Conservation (phyloP, 2,329 filamentous ascomycete species). For the Aspergillus quadricinctus region DNA sequence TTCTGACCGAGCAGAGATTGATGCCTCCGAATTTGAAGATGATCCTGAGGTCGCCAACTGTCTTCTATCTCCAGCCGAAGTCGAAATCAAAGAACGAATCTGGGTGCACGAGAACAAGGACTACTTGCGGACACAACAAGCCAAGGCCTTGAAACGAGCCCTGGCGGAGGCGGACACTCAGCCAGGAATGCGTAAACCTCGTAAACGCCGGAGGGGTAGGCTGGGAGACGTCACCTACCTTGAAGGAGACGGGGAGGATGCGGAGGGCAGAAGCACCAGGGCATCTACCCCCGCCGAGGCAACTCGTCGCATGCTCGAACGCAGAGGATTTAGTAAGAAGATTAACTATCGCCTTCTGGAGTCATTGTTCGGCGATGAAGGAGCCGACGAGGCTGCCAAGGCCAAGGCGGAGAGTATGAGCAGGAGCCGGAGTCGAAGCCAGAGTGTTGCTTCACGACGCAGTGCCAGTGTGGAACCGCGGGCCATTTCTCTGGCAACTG, state of each 20-base stretch:
- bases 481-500: slow-evolving; percentile 9
- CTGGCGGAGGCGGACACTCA: slow-evolving; percentile 49
- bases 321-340: slow-evolving; percentile 65
- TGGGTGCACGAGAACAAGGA: slow-evolving; percentile 96
- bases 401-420: slow-evolving; percentile 26
- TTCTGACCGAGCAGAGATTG: slow-evolving; percentile 55
- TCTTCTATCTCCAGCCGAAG: slow-evolving; percentile 67
- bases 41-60: slow-evolving; percentile 85
- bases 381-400: slow-evolving; percentile 22
- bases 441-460: slow-evolving; percentile 28
- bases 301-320: slow-evolving; percentile 63
- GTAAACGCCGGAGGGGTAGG: slow-evolving; percentile 47
- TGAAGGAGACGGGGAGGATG: slow-evolving; percentile 49
- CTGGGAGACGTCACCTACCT: slow-evolving; percentile 46
- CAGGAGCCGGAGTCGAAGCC: slow-evolving; percentile 32
- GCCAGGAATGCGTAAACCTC: slow-evolving; percentile 39
- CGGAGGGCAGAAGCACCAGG: slow-evolving; percentile 61
- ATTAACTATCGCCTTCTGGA: slow-evolving; percentile 60
- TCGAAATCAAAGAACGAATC: slow-evolving; percentile 78
- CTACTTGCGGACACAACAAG: slow-evolving; percentile 81
- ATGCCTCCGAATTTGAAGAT: slow-evolving; percentile 78
- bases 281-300: slow-evolving; percentile 67
- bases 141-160: slow-evolving; percentile 73
- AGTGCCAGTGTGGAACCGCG: slow-evolving; percentile 26
- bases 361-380: slow-evolving; percentile 37